Percentiles rank a stretch among this genome's conserved stretches.
phyloP scores from a whole-genome alignment of 2,329 filamentous ascomycete genomes.

The Seiridium unicorne region DNA sequence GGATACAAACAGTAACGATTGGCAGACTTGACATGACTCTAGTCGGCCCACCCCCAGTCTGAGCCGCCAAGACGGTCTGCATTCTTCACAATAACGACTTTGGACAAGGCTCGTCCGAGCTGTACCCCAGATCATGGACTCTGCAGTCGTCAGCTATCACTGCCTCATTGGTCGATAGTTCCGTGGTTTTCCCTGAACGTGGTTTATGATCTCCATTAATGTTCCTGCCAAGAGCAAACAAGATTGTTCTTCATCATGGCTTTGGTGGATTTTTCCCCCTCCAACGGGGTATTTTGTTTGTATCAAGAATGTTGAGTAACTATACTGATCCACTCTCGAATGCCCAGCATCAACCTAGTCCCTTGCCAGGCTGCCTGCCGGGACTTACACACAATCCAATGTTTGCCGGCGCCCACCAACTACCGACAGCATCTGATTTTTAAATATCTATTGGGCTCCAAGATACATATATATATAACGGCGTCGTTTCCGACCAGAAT shows the following conservation, averaged over 20 bases:
- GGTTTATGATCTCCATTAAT: neutral
- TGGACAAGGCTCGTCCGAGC: neutral
- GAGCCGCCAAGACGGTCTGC: neutral
- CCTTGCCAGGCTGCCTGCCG: neutral
- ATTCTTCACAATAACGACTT: neutral
- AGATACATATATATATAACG: neutral
- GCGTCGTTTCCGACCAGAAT: neutral
- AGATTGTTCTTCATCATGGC: neutral
- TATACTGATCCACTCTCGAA: neutral
- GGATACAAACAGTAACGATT: neutral
- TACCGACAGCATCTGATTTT: neutral
- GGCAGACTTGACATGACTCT: neutral
- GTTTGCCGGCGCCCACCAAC: neutral
- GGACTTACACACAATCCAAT: neutral
- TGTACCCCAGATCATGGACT: neutral
- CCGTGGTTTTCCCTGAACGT: neutral
- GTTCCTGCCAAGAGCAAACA: constrained; percentile 5
- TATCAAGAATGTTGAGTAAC: neutral
- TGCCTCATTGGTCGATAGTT: neutral
- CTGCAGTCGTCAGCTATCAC: neutral
- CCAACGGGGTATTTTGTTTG: neutral
- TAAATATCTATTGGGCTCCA: neutral
- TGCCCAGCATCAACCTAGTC: neutral
- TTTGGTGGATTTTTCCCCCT: neutral
- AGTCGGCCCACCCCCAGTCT: neutral